Evolutionary conservation across 768 basidiomycete genomes (phyloP), one percentile per base, ranked within the genome.

Genomic region (Phlegmacium glaucopus): DNA sequence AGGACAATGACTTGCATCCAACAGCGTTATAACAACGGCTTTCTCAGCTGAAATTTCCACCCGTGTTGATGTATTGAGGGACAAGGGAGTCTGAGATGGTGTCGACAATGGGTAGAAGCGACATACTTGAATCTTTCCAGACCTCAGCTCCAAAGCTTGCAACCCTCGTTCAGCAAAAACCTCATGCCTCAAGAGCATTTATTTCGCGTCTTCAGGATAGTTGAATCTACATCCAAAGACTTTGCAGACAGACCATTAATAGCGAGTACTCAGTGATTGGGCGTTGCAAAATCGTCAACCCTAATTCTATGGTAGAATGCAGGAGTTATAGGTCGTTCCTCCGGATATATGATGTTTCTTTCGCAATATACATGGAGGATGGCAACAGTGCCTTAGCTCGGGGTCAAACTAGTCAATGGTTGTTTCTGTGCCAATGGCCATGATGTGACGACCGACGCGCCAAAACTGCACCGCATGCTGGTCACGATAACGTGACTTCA

Each of bases 1-100:
- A 9, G 92, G 94, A 61, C 94, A 96, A 62, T 97, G 94, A 59
- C 96, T 96, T 0, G 94, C 94, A 58, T 94, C 90, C n/a, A n/a
- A n/a, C n/a, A n/a, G n/a, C n/a, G n/a, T n/a, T n/a, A n/a, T n/a
- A n/a, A n/a, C n/a, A n/a, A 95, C 85, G 4, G 61, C 63, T 54
- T 84, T 78, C 7, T 69, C 68, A 17, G 75, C 67, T 4, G 73
- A 76, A 12, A 94, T 61, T 29, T 83, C 78, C 26, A 85, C 72
- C 27, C 61, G 48, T 0, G 80, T 86, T 0, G 92, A 90, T 3
- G 74, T 75, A 48, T 91, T 74, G 44, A 88, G 58, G 0, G 81
- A 78, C 37, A 88, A 55, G 1, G 78, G 55, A 57, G 70, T 75
- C 88, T 90, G 57, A 4, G 34, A 8, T 29, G n/a, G n/a, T 40